Percentiles rank a stretch among this genome's conserved stretches.
phyloP scores from a whole-genome alignment of 257 asterid genomes.

The Penstemon barbatus region DNA sequence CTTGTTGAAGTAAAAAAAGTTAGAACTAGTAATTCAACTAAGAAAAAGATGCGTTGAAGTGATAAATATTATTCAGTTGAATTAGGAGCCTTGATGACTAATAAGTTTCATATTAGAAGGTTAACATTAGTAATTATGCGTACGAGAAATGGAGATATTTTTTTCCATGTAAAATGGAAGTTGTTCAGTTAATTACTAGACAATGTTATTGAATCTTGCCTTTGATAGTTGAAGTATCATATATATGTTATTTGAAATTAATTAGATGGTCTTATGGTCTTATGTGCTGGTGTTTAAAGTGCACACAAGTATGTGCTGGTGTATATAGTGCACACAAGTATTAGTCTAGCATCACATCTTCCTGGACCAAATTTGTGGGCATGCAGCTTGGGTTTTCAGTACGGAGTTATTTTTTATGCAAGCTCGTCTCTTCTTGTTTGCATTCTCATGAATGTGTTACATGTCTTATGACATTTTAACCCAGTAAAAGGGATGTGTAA shows the following conservation, averaged over 20 bases:
- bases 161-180: constrained; percentile 6
- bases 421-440: constrained; percentile 2
- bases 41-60: neutral
- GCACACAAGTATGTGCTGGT: neutral
- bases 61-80: too few species aligned
- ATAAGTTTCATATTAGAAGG: neutral
- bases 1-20: constrained; percentile 13
- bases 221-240: constrained; percentile 18
- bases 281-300: constrained; percentile 23
- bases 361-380: constrained; percentile 20
- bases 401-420: constrained; percentile 12
- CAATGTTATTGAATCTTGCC: constrained; percentile 15
- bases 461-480: constrained; percentile 9
- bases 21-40: constrained; percentile 12
- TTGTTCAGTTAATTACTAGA: constrained; percentile 1
- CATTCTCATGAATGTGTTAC: constrained; percentile 25
- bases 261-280: constrained; percentile 6
- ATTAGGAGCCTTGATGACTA: too few species aligned
- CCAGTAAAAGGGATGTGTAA: neutral
- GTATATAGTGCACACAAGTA: constrained; percentile 5
- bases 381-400: neutral
- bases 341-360: constrained; percentile 8
- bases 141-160: neutral
- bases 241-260: neutral
- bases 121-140: neutral